Conservation (phyloP, 78 protist genomes). For the Thecamonas trahens region DNA sequence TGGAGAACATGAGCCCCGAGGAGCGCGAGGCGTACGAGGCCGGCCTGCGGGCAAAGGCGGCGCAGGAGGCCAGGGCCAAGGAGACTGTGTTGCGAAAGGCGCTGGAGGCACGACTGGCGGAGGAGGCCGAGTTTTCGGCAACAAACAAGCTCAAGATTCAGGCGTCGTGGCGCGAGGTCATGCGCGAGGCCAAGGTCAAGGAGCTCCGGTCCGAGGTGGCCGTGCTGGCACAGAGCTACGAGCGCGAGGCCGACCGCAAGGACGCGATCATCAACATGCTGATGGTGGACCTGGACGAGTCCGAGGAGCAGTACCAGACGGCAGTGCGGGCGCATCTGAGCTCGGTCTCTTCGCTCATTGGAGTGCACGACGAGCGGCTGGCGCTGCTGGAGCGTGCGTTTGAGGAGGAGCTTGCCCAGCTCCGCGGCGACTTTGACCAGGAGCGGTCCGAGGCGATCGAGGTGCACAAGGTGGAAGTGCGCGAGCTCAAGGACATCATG, state of each 20-base stretch:
- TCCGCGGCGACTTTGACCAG: conserved; percentile 14
- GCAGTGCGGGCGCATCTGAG: conserved; percentile 56
- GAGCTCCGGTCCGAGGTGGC: background rate
- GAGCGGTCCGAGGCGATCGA: too few species aligned
- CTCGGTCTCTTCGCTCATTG: conserved; percentile 42
- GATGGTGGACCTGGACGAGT: conserved; percentile 48
- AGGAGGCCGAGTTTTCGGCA: too few species aligned
- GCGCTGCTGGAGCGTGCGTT: conserved; percentile 32
- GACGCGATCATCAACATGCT: conserved; percentile 58
- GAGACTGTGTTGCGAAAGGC: too few species aligned
- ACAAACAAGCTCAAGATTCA: background rate
- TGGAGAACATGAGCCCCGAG: too few species aligned
- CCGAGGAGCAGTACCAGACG: conserved; percentile 70
- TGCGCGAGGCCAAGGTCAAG: background rate
- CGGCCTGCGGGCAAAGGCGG: too few species aligned
- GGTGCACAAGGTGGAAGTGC: conserved; percentile 22
- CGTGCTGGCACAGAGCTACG: conserved; percentile 42
- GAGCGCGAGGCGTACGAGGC: too few species aligned
- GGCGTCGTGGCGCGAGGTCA: background rate
- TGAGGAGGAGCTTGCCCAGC: conserved; percentile 13
- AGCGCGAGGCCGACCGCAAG: conserved; percentile 62
- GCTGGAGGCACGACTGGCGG: too few species aligned
- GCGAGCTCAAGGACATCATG: conserved; percentile 21
- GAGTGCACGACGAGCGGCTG: conserved; percentile 18
- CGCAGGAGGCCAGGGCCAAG: too few species aligned